A percentile compares a stretch with the other conserved stretches of the same genome.
Evolutionary conservation across 306 rosid genomes (phyloP).

Genomic region (Begonia loranthoides): DNA sequence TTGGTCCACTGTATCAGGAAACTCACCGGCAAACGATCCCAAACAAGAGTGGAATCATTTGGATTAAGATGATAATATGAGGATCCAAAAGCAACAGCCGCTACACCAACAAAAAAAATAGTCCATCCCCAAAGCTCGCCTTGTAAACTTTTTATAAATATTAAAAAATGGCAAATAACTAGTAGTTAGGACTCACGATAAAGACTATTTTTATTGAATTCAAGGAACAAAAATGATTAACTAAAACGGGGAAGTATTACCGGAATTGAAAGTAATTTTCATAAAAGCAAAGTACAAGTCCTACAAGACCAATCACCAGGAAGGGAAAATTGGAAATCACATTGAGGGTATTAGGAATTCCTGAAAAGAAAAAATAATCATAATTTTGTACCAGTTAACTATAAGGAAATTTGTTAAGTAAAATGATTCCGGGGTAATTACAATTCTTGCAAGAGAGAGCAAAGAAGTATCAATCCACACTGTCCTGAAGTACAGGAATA

Average conservation of each 20-base stretch:
- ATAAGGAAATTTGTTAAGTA: not conserved
- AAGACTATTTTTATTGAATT: not conserved
- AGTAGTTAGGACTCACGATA: constrained; percentile 8
- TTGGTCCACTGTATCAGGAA: constrained; percentile 4
- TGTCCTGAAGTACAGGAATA: too few relatives aligned
- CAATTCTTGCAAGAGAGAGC: too few relatives aligned
- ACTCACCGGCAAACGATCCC: constrained; percentile 95
- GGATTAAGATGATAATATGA: constrained; percentile 88
- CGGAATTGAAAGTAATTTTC: constrained; percentile 60
- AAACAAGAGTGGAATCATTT: constrained; percentile 64
- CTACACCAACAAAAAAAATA: constrained; percentile 65
- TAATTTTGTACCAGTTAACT: not conserved
- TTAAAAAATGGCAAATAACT: not conserved
- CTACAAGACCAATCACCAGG: constrained; percentile 54
- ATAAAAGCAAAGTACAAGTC: constrained; percentile 49
- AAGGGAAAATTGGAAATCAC: constrained; percentile 86
- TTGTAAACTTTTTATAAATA: constrained; percentile 36
- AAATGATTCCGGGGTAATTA: not conserved
- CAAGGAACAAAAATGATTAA: not conserved
- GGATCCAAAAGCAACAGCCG: constrained; percentile 77
- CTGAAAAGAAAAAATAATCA: constrained; percentile 23
- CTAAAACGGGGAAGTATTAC: constrained; percentile 16
- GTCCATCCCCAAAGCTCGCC: constrained; percentile 93
- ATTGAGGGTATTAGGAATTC: constrained; percentile 68
- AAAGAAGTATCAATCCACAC: too few relatives aligned